These are phyloP conservation scores for Citrus glauca DNA, from an alignment of 345 rosid species.

Conservation along the genomic window DNA sequence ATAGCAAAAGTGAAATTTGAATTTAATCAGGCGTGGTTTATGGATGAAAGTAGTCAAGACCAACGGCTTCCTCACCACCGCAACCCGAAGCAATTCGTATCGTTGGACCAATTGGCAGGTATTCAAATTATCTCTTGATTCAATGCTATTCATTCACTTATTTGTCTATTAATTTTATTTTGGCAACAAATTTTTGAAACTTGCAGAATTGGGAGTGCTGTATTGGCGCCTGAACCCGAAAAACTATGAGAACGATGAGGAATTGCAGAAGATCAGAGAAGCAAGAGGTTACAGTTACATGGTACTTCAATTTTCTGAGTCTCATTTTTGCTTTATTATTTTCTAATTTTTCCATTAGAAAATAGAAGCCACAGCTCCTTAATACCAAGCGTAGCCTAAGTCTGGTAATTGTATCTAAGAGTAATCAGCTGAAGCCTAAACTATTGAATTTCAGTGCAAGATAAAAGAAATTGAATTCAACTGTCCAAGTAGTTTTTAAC, in stretches of 20 bases:
- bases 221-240: constrained; percentile 76
- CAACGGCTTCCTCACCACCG: constrained; percentile 52
- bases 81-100: constrained; percentile 39
- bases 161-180: not conserved
- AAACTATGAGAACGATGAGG: constrained; percentile 68
- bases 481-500: not conserved
- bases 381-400: too few relatives aligned
- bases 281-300: constrained; percentile 82
- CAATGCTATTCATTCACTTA: not conserved
- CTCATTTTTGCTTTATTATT: not conserved
- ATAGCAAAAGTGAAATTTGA: not conserved
- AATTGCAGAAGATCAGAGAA: constrained; percentile 59
- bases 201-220: constrained; percentile 68
- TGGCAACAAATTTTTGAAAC: not conserved
- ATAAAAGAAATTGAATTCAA: too few relatives aligned
- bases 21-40: constrained; percentile 56
- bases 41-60: constrained; percentile 52
- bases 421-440: too few relatives aligned
- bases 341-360: not conserved
- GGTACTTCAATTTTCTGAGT: constrained; percentile 31
- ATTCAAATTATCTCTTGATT: not conserved
- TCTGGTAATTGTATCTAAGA: too few relatives aligned
- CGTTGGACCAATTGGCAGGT: constrained; percentile 50
- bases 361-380: too few relatives aligned
- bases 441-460: too few relatives aligned